Percentiles rank a stretch among this genome's conserved stretches.
phyloP scores from a whole-genome alignment of 371 early-diverging fungal genomes.

The Choanephora cucurbitarum region DNA sequence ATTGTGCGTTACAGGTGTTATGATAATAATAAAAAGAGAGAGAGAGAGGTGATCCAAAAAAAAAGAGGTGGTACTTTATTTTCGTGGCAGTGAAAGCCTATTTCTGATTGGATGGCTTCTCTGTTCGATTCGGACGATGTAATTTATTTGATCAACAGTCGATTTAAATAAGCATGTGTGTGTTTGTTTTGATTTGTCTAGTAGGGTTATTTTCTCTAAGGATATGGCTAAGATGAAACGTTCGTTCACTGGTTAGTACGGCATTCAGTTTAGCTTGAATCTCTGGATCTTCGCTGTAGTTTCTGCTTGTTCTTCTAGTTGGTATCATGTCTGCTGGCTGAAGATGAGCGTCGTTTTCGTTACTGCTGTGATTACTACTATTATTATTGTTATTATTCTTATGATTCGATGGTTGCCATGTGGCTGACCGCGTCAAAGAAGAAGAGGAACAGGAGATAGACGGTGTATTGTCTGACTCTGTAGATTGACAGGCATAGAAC shows the following conservation, averaged over 20 bases:
- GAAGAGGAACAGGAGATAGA: conserved; percentile 5
- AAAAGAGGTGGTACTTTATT: too few relatives aligned
- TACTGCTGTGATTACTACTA: not conserved
- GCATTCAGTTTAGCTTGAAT: conserved; percentile 26
- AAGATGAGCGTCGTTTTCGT: not conserved
- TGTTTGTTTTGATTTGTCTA: too few relatives aligned
- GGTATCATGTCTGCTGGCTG: conserved; percentile 17
- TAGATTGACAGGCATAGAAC: conserved; percentile 2
- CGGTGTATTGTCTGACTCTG: not conserved
- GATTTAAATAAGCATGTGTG: too few relatives aligned
- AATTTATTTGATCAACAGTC: too few relatives aligned
- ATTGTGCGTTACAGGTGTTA: too few relatives aligned
- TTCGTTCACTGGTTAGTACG: conserved; percentile 16
- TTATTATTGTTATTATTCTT: not conserved
- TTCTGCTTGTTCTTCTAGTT: conserved; percentile 28
- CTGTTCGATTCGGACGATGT: too few relatives aligned
- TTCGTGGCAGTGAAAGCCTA: too few relatives aligned
- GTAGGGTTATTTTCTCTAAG: not conserved
- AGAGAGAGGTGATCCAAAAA: too few relatives aligned
- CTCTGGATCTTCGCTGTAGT: conserved; percentile 26
- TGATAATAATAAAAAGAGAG: too few relatives aligned
- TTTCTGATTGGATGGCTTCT: too few relatives aligned
- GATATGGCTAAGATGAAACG: not conserved
- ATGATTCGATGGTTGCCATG: conserved; percentile 21
- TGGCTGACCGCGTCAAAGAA: conserved; percentile 18